A percentile compares a stretch with the other conserved stretches of the same genome.
Evolutionary conservation across 257 asterid species (phyloP).

Genomic region (Nicotiana obtusifolia): DNA sequence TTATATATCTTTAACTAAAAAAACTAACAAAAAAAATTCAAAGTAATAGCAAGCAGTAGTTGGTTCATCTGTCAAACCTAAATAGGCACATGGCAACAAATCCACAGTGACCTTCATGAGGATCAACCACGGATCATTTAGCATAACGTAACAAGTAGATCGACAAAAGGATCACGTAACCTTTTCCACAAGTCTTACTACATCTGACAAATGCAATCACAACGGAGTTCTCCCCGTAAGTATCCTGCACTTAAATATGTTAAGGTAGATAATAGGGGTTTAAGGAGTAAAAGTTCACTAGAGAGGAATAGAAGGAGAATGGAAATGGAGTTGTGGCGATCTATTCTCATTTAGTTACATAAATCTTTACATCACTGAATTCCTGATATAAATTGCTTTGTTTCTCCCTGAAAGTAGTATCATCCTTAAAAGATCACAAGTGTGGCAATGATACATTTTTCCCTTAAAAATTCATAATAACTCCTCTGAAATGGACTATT

Average conservation of each 20-base stretch:
- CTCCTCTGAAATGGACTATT: neutral
- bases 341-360: neutral
- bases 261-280: neutral
- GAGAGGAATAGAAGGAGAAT: neutral
- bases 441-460: neutral
- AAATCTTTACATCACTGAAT: neutral
- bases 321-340: neutral
- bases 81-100: neutral
- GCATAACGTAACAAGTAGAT: neutral
- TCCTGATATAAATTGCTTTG: neutral
- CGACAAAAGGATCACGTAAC: neutral
- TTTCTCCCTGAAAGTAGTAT: neutral
- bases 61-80: neutral
- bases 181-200: neutral
- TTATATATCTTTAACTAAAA: neutral
- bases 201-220: neutral
- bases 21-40: neutral
- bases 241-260: neutral
- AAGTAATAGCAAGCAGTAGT: slow-evolving; percentile 6
- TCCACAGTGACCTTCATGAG: neutral
- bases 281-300: neutral
- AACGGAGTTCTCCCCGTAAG: neutral
- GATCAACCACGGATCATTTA: neutral
- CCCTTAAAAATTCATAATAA: neutral
- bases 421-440: neutral